phyloP scores from a whole-genome alignment of 805 yeast genomes.

The Saccharomycopsis fibuligera region DNA sequence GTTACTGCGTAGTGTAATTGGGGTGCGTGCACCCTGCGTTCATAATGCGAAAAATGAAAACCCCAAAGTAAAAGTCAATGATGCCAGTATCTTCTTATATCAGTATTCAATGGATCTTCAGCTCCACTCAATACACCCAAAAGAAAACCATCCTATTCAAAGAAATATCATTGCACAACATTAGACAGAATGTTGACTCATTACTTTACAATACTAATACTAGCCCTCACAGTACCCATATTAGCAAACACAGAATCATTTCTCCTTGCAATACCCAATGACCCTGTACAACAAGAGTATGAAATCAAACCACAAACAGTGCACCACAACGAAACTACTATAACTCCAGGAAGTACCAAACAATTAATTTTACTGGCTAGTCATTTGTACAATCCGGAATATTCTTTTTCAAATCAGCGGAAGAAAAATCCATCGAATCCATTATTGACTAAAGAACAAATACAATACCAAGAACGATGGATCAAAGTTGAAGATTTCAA shows the following conservation, averaged over 20 bases:
- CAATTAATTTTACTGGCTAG: slow-evolving; percentile 1
- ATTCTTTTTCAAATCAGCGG: neutral
- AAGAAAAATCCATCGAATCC: no score
- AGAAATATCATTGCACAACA: no score
- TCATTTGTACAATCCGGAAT: slow-evolving; percentile 14
- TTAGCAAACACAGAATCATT: slow-evolving; percentile 19
- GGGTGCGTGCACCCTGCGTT: no score
- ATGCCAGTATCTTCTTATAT: no score
- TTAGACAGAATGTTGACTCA: no score
- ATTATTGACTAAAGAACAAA: neutral
- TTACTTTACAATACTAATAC: no score
- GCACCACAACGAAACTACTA: neutral
- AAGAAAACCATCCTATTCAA: no score
- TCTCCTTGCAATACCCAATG: slow-evolving; percentile 5
- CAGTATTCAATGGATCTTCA: no score
- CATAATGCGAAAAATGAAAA: no score
- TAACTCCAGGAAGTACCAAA: neutral
- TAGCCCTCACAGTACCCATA: neutral
- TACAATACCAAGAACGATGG: neutral
- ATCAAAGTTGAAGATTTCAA: slow-evolving; percentile 6
- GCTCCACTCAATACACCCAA: no score
- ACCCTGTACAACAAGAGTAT: neutral
- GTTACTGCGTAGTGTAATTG: neutral
- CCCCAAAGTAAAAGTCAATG: no score
- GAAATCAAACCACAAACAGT: neutral